These are phyloP conservation scores for Debaryomyces robertsiae DNA, from an alignment of 1,139 yeast genomes.

Conservation along the genomic window DNA sequence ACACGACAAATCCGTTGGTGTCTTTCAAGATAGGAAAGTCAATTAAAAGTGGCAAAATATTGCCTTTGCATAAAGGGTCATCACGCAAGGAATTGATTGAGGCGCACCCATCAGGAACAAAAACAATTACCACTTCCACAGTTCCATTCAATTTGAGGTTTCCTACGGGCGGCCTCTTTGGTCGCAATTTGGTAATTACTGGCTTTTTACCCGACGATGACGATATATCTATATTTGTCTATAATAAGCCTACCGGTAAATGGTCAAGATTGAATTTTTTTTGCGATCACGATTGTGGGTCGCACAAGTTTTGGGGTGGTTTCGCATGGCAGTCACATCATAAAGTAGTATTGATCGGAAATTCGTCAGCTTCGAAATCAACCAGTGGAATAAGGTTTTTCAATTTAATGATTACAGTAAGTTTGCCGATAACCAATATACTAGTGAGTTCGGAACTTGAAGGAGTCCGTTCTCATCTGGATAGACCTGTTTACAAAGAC, in stretches of 20 bases:
- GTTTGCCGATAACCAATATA: conserved; percentile 66
- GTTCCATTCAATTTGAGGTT: conserved; percentile 47
- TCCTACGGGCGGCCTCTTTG: conserved; percentile 65
- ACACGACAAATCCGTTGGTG: conserved; percentile 34
- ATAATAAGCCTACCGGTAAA: conserved; percentile 60
- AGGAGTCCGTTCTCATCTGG: conserved; percentile 27
- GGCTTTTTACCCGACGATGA: conserved; percentile 59
- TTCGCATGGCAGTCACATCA: conserved; percentile 79
- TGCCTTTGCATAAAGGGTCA: conserved; percentile 29
- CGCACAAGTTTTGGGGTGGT: conserved; percentile 67
- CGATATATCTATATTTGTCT: conserved; percentile 59
- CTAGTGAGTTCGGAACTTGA: conserved; percentile 50
- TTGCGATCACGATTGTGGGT: conserved; percentile 57
- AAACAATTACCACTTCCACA: conserved; percentile 17
- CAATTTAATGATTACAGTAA: conserved; percentile 58
- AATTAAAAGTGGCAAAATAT: conserved; percentile 34
- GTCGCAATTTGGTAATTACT: conserved; percentile 60
- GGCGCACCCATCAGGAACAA: not conserved
- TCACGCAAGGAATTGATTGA: not conserved
- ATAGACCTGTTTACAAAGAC: conserved; percentile 23
- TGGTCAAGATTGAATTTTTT: conserved; percentile 65
- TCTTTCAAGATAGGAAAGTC: conserved; percentile 39
- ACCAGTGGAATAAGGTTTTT: conserved; percentile 61
- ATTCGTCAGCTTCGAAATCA: conserved; percentile 47
- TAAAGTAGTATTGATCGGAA: conserved; percentile 60